Conservation (phyloP, 805 yeast genomes). For the Allodekkera sacchari region DNA sequence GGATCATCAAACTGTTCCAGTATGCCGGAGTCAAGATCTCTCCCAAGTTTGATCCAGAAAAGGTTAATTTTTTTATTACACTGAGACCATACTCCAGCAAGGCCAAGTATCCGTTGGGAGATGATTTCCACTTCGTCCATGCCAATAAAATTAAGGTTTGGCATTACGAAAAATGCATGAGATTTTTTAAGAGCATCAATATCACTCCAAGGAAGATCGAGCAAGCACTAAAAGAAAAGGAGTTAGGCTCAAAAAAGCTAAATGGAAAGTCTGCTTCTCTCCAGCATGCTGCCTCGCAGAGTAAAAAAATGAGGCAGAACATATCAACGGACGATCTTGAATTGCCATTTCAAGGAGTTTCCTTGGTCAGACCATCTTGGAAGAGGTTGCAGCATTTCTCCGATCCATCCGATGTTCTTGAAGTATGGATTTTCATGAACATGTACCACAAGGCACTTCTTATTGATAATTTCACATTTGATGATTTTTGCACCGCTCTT, state of each 20-base stretch:
- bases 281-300: too few species aligned
- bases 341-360: constrained; percentile 19
- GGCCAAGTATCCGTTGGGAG: constrained; percentile 31
- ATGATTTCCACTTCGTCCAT: constrained; percentile 39
- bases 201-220: constrained; percentile 28
- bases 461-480: constrained; percentile 72
- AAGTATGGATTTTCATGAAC: constrained; percentile 69
- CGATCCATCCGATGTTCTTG: constrained; percentile 40
- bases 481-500: constrained; percentile 59
- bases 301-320: neutral
- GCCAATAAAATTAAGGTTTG: constrained; percentile 45
- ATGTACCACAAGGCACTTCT: constrained; percentile 55
- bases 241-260: too few species aligned
- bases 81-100: constrained; percentile 32
- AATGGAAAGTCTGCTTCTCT: too few species aligned
- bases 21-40: constrained; percentile 40
- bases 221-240: too few species aligned
- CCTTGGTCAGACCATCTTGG: constrained; percentile 18
- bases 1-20: constrained; percentile 35
- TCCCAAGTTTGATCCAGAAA: constrained; percentile 35
- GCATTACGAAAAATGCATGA: constrained; percentile 50
- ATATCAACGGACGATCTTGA: constrained; percentile 24
- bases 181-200: constrained; percentile 46
- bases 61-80: constrained; percentile 39
- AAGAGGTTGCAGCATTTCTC: constrained; percentile 14